phyloP scores from a whole-genome alignment of 169 alveolate genomes.

The Eimeria brunetti region DNA sequence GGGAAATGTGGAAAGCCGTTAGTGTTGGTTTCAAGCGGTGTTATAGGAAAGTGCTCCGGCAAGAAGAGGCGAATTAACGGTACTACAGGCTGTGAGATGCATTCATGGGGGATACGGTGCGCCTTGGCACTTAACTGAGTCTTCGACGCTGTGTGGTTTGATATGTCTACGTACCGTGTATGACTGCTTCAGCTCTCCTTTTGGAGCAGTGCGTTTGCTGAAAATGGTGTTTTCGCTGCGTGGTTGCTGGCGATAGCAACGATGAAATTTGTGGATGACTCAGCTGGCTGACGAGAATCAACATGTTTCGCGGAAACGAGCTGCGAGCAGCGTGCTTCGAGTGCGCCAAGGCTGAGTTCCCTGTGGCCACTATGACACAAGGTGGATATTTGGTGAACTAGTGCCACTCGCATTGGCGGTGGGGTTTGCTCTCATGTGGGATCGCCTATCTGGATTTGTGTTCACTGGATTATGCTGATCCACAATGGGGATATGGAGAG shows the following conservation, averaged over 20 bases:
- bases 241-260: neutral
- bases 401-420: no score
- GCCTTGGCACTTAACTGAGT: neutral
- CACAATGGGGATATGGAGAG: neutral
- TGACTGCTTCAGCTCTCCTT: neutral
- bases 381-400: no score
- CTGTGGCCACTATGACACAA: no score
- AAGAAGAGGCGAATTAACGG: neutral
- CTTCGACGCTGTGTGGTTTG: neutral
- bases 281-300: neutral
- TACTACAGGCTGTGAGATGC: neutral
- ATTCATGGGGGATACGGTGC: neutral
- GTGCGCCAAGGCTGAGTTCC: neutral
- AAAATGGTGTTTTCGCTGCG: neutral
- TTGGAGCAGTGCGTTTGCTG: neutral
- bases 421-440: neutral
- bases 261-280: neutral
- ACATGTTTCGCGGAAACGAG: no score
- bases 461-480: no score
- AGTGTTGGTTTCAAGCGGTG: neutral
- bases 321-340: neutral
- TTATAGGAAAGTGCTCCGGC: neutral
- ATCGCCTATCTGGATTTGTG: neutral
- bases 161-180: neutral
- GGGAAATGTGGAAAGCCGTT: neutral